Base-by-base conservation (phyloP, 176 grass and related monocot species). In the Metroxylon sagu region DNA sequence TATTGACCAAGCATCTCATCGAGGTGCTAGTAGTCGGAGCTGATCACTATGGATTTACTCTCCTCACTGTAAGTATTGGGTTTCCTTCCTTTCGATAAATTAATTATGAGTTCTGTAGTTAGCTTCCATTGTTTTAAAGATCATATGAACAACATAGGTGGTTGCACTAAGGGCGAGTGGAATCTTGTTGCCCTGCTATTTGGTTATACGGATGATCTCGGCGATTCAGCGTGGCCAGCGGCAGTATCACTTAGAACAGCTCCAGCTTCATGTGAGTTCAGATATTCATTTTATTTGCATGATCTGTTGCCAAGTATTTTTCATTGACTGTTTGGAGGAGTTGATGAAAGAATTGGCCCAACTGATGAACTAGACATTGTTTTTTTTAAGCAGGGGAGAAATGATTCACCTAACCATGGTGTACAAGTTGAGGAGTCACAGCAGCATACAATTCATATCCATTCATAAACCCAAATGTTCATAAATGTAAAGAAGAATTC, bases 111-210 rank as follows among this genome's bases (percentile, higher is more conserved):
- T 43, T 43, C 2, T 43, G 10, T 43, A 10, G 35, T 43, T 43
- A 43, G 35, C 10, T 14, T 7, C 1, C 3, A 43, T 43, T 43
- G 35, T 14, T 43, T 43, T 43, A 12, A 43, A 43, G 7, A 43
- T 43, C 5, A 43, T 12, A 43, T 43, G 7, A 43, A 43, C 35
- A 43, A 43, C 3, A 12, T 56, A 89, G 86, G 52, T 89, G 51
- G 79, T 79, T 57, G 23, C 85, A 53, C 67, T 90, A 49, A 75
- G 86, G 52, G 86, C 82, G 1, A 82, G 78, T 53, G 86, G 78
- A 57, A 90, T 90, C 62, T 57, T 90, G 48, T 51, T 90, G 71
- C 86, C 86, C 1, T 90, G 82, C 65, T 90, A 85, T 60, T 76
- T 64, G 1, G 59, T 89, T 14, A 80, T 89, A 74, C 49, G 74